Evolutionary conservation across 2,329 filamentous ascomycete species (phyloP).

Genomic region (Aspergillus tamarii): DNA sequence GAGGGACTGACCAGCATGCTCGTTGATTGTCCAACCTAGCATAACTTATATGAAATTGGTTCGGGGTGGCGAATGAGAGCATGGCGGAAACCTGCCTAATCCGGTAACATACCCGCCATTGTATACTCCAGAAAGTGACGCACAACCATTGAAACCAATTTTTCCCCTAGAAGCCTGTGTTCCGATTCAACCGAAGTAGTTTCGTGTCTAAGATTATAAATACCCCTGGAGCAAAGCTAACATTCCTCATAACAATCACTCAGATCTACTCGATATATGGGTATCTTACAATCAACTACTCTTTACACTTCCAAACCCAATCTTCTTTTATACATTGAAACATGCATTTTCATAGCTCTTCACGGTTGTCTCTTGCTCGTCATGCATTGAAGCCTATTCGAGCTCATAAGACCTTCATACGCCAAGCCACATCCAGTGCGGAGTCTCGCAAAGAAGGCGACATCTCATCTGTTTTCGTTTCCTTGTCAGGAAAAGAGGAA

Average conservation of each 20-base stretch:
- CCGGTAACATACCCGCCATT: background rate
- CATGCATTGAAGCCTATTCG: background rate
- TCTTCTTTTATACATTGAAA: background rate
- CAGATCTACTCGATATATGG: background rate
- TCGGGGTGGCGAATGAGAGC: background rate
- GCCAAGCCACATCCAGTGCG: background rate
- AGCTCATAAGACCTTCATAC: background rate
- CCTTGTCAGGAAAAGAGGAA: slow-evolving; percentile 15
- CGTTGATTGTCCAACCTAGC: background rate
- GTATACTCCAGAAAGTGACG: background rate
- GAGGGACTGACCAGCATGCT: background rate
- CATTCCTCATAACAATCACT: background rate
- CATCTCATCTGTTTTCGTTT: slow-evolving; percentile 20
- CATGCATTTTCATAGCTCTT: background rate
- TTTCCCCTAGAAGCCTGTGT: background rate
- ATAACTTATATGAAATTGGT: background rate
- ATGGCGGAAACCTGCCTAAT: background rate
- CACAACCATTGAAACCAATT: background rate
- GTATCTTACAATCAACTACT: background rate
- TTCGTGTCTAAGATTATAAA: background rate
- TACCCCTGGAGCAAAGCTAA: background rate
- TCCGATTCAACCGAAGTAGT: background rate
- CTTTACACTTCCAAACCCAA: background rate
- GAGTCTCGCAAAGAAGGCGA: slow-evolving; percentile 14
- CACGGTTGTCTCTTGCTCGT: background rate